phyloP scores from a whole-genome alignment of 352 stramenopile species.

The Albugo candida region DNA sequence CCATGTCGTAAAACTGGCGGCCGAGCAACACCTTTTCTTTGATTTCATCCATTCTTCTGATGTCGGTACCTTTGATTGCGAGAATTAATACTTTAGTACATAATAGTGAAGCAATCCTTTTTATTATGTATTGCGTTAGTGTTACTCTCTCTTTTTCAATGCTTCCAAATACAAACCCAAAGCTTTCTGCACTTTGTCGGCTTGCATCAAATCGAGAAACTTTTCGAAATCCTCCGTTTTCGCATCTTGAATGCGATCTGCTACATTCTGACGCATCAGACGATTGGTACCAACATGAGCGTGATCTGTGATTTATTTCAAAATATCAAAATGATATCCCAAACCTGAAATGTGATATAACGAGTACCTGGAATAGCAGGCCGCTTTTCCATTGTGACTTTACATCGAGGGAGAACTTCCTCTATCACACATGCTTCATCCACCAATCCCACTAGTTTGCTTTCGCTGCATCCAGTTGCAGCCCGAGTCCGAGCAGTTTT shows the following conservation, averaged over 20 bases:
- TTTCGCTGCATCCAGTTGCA: constrained; percentile 59
- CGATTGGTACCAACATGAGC: constrained; percentile 56
- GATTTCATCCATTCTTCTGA: background rate
- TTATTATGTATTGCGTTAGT: no score
- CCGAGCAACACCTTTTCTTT: background rate
- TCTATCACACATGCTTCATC: constrained; percentile 59
- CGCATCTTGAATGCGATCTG: constrained; percentile 24
- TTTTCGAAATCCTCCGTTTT: constrained; percentile 41
- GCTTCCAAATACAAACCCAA: constrained; percentile 56
- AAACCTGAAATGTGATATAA: background rate
- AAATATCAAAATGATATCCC: background rate
- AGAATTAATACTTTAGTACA: background rate
- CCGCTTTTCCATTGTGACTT: constrained; percentile 50
- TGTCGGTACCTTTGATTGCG: background rate
- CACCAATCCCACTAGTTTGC: constrained; percentile 55
- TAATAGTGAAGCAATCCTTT: no score
- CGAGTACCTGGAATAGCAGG: constrained; percentile 49
- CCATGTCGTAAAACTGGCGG: background rate
- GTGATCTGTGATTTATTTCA: constrained; percentile 19
- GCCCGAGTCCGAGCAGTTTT: constrained; percentile 65
- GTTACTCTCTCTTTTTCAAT: constrained; percentile 67
- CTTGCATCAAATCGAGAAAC: constrained; percentile 56
- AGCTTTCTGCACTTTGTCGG: constrained; percentile 67
- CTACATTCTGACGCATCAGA: constrained; percentile 56
- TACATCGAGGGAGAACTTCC: constrained; percentile 45